phyloP scores from a whole-genome alignment of 2,329 filamentous ascomycete species.

The Apiospora malaysiana region DNA sequence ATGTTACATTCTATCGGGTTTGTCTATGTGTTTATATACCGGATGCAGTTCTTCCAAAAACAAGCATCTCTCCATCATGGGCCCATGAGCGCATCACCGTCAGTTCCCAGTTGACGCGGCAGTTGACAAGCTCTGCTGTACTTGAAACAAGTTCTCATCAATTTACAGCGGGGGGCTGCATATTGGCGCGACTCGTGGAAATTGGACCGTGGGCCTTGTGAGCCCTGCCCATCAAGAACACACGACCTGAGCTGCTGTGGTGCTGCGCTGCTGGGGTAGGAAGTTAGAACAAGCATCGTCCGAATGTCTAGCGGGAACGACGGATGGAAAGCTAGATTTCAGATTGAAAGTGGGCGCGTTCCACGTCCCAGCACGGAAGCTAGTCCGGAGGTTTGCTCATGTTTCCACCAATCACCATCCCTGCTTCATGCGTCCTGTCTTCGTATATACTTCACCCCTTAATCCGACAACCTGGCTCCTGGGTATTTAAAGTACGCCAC shows the following conservation, averaged over 20 bases:
- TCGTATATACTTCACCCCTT: too few species aligned
- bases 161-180: neutral
- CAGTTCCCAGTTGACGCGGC: neutral
- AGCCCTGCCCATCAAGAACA: neutral
- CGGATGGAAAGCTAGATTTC: neutral
- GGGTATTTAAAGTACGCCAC: neutral
- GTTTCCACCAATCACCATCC: slow-evolving; percentile 8
- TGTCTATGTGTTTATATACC: too few species aligned
- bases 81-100: neutral
- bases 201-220: neutral
- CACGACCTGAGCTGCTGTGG: neutral
- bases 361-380: neutral
- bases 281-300: slow-evolving; percentile 8
- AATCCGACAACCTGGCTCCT: slow-evolving; percentile 11
- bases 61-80: neutral
- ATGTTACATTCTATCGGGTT: too few species aligned
- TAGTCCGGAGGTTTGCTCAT: neutral
- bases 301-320: neutral
- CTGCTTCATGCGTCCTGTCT: neutral
- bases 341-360: neutral
- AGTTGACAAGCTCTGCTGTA: neutral
- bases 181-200: slow-evolving; percentile 4
- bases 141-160: slow-evolving; percentile 9
- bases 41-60: neutral
- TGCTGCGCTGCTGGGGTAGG: too few species aligned